Evolutionary conservation across 257 asterid species (phyloP), one percentile per base, ranked within the genome.

Genomic region (Rauvolfia tetraphylla): DNA sequence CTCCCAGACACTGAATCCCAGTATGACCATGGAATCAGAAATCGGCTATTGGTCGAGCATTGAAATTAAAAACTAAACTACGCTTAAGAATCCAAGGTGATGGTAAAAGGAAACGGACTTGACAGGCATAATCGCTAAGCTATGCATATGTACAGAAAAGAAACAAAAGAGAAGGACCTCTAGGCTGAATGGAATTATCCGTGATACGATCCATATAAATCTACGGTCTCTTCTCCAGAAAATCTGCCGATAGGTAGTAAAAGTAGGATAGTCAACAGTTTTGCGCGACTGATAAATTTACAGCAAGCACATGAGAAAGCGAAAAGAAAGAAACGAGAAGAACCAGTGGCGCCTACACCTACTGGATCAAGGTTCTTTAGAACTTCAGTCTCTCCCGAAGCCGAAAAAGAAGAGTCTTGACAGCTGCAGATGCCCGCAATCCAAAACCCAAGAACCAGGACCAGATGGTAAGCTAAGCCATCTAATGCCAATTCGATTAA

Each of bases 111-210:
- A 66, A 22, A 67, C 29, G 29, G 67, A 59, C 67, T 59, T 59
- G 67, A 59, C 9, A 29, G 22, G 20, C 68, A 61, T 29, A 39
- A 29, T 61, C 31, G 7, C 12, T 3, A 23, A 3, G 5, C 63
- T 53, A 56, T n/a, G 14, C 29, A n/a, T 23, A 39, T n/a, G 2
- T n/a, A 23, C 7, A 17, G 6, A 29, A 70, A 17, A 2, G 11
- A 31, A 22, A 7, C 14, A 44, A 58, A 12, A 53, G 59, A 20
- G 48, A 44, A 75, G 79, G 76, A 91, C 97, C 98, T 83, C 86
- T 85, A 68, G 93, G 85, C 76, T 87, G 83, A 61, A 88, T 82
- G 61, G 87, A 84, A 81, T 82, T 81, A 82, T 83, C 80, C 25
- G 80, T 75, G 67, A 74, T 72, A 54, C 85, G 83, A 84, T 89